Evolutionary conservation across 768 basidiomycete genomes (phyloP).

Genomic region (Crucibulum laeve): DNA sequence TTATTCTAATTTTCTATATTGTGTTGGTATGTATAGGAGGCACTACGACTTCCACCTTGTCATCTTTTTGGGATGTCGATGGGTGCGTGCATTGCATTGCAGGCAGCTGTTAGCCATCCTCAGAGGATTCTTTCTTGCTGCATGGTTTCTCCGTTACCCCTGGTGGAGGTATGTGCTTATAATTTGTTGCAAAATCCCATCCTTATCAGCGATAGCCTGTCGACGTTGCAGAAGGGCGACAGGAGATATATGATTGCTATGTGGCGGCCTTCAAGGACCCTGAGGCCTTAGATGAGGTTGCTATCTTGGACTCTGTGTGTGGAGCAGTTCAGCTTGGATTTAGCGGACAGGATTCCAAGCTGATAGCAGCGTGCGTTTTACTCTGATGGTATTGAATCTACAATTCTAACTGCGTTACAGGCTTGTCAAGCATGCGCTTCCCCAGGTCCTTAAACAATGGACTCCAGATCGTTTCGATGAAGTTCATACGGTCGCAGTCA

Average conservation of each 20-base stretch:
- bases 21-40: conserved; percentile 20
- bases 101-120: conserved; percentile 26
- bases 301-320: conserved; percentile 19
- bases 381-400: neutral
- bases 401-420: conserved; percentile 7
- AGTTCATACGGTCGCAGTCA: conserved; percentile 25
- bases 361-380: conserved; percentile 20
- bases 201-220: conserved; percentile 18
- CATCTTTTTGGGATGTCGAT: conserved; percentile 33
- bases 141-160: conserved; percentile 29
- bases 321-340: conserved; percentile 28
- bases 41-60: conserved; percentile 28
- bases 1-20: neutral
- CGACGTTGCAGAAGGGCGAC: conserved; percentile 26
- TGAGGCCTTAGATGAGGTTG: conserved; percentile 15
- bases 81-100: conserved; percentile 28
- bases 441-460: conserved; percentile 19
- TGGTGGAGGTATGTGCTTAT: conserved; percentile 21
- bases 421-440: conserved; percentile 16
- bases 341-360: conserved; percentile 14
- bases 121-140: conserved; percentile 28
- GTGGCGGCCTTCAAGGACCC: conserved; percentile 16
- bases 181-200: conserved; percentile 1
- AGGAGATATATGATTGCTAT: conserved; percentile 29
- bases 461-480: conserved; percentile 20